phyloP scores from a whole-genome alignment of 2,329 filamentous ascomycete genomes.

The Orbilia oligospora region DNA sequence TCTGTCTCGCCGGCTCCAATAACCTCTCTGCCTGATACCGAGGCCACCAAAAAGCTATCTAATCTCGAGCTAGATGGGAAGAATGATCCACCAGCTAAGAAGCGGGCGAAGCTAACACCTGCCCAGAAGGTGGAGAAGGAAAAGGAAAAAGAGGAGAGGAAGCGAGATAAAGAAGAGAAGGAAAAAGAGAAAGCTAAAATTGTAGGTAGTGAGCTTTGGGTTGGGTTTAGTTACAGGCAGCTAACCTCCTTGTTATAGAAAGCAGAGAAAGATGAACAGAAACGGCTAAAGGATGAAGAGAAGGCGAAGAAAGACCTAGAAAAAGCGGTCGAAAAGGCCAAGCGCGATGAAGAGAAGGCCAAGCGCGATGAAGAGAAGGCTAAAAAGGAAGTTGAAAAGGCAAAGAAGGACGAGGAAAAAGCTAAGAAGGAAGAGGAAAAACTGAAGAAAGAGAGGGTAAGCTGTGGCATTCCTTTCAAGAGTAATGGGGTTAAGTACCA shows the following conservation, averaged over 20 bases:
- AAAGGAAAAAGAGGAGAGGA: conserved; percentile 69
- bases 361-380: conserved; percentile 65
- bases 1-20: conserved; percentile 21
- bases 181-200: conserved; percentile 69
- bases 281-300: conserved; percentile 68
- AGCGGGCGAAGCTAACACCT: conserved; percentile 44
- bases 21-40: conserved; percentile 39
- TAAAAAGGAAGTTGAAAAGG: conserved; percentile 70
- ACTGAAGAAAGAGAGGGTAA: conserved; percentile 67
- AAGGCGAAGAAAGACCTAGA: conserved; percentile 68
- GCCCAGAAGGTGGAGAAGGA: conserved; percentile 66
- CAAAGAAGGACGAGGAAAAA: conserved; percentile 63
- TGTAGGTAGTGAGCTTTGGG: conserved; percentile 59
- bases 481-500: not conserved
- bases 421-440: conserved; percentile 66
- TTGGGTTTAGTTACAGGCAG: not conserved
- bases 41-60: conserved; percentile 49
- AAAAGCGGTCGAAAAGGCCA: conserved; percentile 65
- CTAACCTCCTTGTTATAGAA: conserved; percentile 62
- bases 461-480: not conserved
- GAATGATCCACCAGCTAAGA: conserved; percentile 45
- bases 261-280: conserved; percentile 65
- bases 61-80: conserved; percentile 46
- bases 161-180: conserved; percentile 69
- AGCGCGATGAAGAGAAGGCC: conserved; percentile 69